These are phyloP conservation scores for Luffa aegyptiaca DNA, from an alignment of 306 rosid genomes.

Conservation along the genomic window DNA sequence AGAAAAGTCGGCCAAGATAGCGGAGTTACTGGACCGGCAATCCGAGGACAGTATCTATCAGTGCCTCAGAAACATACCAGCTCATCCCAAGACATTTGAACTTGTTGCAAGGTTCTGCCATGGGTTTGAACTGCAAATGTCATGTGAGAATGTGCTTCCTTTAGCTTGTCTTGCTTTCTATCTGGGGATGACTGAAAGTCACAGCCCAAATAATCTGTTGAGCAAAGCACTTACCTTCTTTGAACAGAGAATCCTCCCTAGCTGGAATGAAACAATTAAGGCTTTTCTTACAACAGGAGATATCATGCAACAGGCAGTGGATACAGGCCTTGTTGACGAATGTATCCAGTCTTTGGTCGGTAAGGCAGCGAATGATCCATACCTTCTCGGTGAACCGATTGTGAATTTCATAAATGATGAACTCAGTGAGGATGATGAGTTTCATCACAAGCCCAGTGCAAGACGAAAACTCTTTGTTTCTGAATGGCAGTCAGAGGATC, in stretches of 20 bases:
- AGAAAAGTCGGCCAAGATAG: conserved; percentile 30
- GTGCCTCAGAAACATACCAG: conserved; percentile 28
- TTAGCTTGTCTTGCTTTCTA: conserved; percentile 28
- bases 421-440: conserved; percentile 1
- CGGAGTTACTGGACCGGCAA: conserved; percentile 15
- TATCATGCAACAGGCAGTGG: conserved; percentile 21
- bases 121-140: conserved; percentile 22
- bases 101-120: conserved; percentile 36
- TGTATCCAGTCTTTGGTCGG: conserved; percentile 29
- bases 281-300: conserved; percentile 29
- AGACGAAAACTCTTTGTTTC: conserved; percentile 35
- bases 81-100: conserved; percentile 21
- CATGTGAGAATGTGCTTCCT: conserved; percentile 35
- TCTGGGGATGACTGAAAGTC: conserved; percentile 37
- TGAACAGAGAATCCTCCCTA: conserved; percentile 31
- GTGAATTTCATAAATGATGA: conserved; percentile 11
- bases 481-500: conserved; percentile 29
- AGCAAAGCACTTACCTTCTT: conserved; percentile 16
- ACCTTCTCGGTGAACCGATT: conserved; percentile 32
- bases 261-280: conserved; percentile 38
- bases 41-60: conserved; percentile 17
- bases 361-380: conserved; percentile 24
- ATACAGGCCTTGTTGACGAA: conserved; percentile 31
- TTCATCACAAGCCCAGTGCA: conserved; percentile 13
- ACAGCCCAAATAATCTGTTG: conserved; percentile 34